phyloP scores from a whole-genome alignment of 2,329 filamentous ascomycete species.

The Ascosphaera aggregata region DNA sequence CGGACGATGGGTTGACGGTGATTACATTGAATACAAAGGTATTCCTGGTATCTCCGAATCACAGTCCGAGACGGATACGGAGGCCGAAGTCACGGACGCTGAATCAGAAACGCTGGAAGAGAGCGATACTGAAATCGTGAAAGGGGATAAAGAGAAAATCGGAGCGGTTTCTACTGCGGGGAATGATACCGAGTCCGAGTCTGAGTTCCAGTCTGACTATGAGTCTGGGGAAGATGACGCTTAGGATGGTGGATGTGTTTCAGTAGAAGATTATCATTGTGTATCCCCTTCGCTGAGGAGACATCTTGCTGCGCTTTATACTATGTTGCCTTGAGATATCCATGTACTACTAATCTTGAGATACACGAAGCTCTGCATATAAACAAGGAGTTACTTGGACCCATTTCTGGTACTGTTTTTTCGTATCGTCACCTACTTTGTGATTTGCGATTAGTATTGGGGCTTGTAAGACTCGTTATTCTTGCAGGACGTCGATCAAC shows the following conservation, averaged over 20 bases:
- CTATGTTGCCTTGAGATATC: background rate
- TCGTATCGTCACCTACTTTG: no score
- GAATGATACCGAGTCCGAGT: background rate
- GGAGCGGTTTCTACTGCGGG: background rate
- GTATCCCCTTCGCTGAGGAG: no score
- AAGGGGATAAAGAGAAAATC: background rate
- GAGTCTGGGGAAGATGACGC: background rate
- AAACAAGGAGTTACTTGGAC: no score
- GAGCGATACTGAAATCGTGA: background rate
- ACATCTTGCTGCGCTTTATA: no score
- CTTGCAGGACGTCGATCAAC: no score
- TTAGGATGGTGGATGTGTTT: background rate
- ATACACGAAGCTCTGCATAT: background rate
- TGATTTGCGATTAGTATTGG: no score
- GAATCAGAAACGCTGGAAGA: background rate
- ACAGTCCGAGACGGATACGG: constrained; percentile 13
- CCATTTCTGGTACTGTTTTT: no score
- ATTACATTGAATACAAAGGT: constrained; percentile 62
- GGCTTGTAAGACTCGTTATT: no score
- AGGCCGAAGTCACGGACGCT: background rate
- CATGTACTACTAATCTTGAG: background rate
- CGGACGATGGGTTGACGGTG: constrained; percentile 63
- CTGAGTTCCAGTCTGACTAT: background rate
- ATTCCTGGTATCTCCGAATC: constrained; percentile 45
- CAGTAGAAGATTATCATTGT: no score